Percentiles rank a stretch among this genome's conserved stretches.
phyloP scores from a whole-genome alignment of 2,329 filamentous ascomycete species.

The Colletotrichum falcatum region DNA sequence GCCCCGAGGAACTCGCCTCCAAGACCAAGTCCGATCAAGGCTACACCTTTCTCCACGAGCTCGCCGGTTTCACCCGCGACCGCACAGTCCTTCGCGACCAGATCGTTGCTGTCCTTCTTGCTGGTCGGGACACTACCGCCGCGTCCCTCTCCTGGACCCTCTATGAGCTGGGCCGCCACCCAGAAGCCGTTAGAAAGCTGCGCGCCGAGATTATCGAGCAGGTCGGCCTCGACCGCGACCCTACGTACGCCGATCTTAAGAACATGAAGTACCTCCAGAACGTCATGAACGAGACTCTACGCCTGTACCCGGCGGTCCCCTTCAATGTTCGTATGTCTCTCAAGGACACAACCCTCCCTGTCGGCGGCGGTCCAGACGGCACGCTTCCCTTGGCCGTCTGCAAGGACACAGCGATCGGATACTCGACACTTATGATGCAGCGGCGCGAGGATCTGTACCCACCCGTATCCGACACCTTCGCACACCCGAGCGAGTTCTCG shows the following conservation, averaged over 20 bases:
- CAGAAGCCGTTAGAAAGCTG: slow-evolving; percentile 74
- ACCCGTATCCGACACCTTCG: slow-evolving; percentile 56
- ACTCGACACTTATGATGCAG: slow-evolving; percentile 80
- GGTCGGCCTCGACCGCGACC: slow-evolving; percentile 72
- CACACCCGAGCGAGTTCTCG: slow-evolving; percentile 64
- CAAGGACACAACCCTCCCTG: slow-evolving; percentile 79
- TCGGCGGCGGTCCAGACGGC: slow-evolving; percentile 75
- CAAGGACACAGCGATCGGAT: slow-evolving; percentile 74
- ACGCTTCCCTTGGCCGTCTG: slow-evolving; percentile 71
- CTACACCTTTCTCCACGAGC: slow-evolving; percentile 89
- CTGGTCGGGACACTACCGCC: slow-evolving; percentile 89
- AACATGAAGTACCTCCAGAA: slow-evolving; percentile 85
- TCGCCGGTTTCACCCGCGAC: slow-evolving; percentile 83
- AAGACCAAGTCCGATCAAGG: slow-evolving; percentile 77
- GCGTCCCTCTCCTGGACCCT: slow-evolving; percentile 83
- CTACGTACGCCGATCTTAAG: slow-evolving; percentile 86
- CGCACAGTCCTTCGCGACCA: slow-evolving; percentile 83
- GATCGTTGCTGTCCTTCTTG: slow-evolving; percentile 83
- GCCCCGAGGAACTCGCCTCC: slow-evolving; percentile 76
- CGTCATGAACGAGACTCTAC: slow-evolving; percentile 81
- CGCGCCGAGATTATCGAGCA: slow-evolving; percentile 77
- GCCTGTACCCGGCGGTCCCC: slow-evolving; percentile 82
- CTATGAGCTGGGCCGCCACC: slow-evolving; percentile 83
- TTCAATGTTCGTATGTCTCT: slow-evolving; percentile 82
- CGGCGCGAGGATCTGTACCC: slow-evolving; percentile 74